Percentiles rank a stretch among this genome's conserved stretches.
phyloP scores from a whole-genome alignment of 257 asterid species.

The Marsdenia floribunda region DNA sequence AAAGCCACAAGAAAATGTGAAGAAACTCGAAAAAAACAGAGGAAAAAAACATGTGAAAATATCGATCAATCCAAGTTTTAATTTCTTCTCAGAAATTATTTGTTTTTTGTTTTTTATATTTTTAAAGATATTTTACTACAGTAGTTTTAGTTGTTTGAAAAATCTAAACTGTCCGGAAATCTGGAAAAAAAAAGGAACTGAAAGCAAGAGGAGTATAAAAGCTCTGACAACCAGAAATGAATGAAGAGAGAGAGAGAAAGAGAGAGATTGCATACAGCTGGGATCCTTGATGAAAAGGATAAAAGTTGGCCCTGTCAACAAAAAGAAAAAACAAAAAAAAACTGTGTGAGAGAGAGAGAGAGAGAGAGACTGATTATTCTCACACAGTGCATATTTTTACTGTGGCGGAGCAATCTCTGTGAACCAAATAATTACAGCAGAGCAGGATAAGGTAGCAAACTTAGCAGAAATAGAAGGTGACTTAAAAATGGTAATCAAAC shows the following conservation, averaged over 20 bases:
- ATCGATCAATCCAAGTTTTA: background rate
- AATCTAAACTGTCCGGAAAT: conserved; percentile 10
- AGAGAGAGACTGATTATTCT: conserved; percentile 4
- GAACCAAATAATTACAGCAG: conserved; percentile 1
- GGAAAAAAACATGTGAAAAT: background rate
- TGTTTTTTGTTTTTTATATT: no score
- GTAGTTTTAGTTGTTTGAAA: background rate
- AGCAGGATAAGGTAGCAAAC: background rate
- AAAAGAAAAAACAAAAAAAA: background rate
- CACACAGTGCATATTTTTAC: background rate
- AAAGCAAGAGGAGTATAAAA: conserved; percentile 15
- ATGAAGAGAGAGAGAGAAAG: background rate
- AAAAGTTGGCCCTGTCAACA: background rate
- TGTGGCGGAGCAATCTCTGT: background rate
- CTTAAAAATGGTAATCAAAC: background rate
- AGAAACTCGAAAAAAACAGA: background rate
- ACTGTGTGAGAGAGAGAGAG: conserved; percentile 9
- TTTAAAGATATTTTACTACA: background rate
- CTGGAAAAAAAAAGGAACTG: conserved; percentile 21
- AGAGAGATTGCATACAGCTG: conserved; percentile 1
- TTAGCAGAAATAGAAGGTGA: background rate
- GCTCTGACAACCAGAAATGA: background rate
- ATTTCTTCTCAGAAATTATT: background rate
- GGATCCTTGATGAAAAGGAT: background rate
- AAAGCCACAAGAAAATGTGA: conserved; percentile 8